A percentile compares a stretch with the other conserved stretches of the same genome.
Conservation (phyloP, 1,284 basidiomycete genomes). For the Apiotrichum akiyoshidainum region DNA sequence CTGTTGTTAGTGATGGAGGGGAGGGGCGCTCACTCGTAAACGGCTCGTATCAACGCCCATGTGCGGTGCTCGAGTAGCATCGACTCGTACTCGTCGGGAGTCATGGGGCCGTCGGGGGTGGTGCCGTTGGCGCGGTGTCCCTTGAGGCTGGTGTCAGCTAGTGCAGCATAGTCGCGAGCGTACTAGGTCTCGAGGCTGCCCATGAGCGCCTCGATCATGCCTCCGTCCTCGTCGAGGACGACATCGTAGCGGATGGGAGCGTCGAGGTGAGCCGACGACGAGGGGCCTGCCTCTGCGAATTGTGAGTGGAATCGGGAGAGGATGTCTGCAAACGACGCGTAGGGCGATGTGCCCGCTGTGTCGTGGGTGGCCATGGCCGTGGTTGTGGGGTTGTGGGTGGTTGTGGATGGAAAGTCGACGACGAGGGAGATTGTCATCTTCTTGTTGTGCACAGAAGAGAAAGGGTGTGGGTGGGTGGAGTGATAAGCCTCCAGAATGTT, state of each 20-base stretch:
- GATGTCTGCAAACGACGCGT: slow-evolving; percentile 38
- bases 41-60: slow-evolving; percentile 43
- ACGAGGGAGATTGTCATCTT: slow-evolving; percentile 2
- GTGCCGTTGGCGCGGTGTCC: slow-evolving; percentile 2
- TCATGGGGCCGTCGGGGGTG: slow-evolving; percentile 1
- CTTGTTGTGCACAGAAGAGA: not conserved
- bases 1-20: slow-evolving; percentile 17
- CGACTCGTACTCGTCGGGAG: slow-evolving; percentile 33
- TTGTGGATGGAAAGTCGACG: not conserved
- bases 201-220: slow-evolving; percentile 37
- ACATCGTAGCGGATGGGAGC: slow-evolving; percentile 36
- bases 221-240: slow-evolving; percentile 40
- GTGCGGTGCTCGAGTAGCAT: slow-evolving; percentile 45
- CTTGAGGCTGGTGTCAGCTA: slow-evolving; percentile 12
- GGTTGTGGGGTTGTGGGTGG: no score
- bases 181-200: slow-evolving; percentile 35
- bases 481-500: not conserved
- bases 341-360: slow-evolving; percentile 20
- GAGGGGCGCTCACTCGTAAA: slow-evolving; percentile 37
- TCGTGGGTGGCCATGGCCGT: not conserved
- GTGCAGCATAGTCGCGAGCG: slow-evolving; percentile 7
- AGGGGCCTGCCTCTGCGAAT: slow-evolving; percentile 42
- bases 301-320: slow-evolving; percentile 41
- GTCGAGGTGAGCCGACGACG: slow-evolving; percentile 42
- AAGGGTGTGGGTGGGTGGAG: not conserved